Conservation (phyloP, 202 grass and related monocot genomes). For the Hordeum pubiflorum region DNA sequence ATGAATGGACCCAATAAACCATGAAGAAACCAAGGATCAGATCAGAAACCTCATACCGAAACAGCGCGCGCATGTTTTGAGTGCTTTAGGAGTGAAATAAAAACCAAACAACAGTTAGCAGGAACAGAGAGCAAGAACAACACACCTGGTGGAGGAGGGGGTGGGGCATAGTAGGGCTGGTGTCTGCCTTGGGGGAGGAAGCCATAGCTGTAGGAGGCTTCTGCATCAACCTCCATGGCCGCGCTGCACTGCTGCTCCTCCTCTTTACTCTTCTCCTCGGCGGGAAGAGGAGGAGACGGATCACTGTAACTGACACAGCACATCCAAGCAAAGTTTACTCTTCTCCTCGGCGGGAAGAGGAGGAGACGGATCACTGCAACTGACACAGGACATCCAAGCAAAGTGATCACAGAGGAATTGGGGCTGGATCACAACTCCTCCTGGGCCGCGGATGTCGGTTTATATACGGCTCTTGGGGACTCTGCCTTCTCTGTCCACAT, state of each 20-base stretch:
- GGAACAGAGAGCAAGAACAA: background rate
- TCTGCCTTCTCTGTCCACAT: conserved; percentile 15
- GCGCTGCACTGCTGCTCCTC: background rate
- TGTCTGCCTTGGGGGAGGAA: conserved; percentile 26
- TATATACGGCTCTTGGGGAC: conserved; percentile 6
- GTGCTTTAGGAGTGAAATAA: background rate
- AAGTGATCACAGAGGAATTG: conserved; percentile 29
- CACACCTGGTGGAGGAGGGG: conserved; percentile 30
- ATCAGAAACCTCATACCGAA: background rate
- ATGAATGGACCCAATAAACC: background rate
- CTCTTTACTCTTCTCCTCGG: background rate
- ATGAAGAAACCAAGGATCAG: background rate
- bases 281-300: background rate
- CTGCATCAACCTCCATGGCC: conserved; percentile 39
- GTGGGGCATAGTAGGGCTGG: conserved; percentile 19
- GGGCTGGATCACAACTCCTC: conserved; percentile 26
- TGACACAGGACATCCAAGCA: conserved; percentile 4
- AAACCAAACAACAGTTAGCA: background rate
- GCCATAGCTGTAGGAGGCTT: conserved; percentile 38
- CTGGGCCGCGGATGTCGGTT: background rate
- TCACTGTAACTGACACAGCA: conserved; percentile 15
- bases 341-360: background rate
- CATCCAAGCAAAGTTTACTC: conserved; percentile 8
- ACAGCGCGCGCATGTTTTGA: background rate
- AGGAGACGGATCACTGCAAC: background rate